phyloP scores from a whole-genome alignment of 306 rosid genomes.

The Dalbergia cochinchinensis region DNA sequence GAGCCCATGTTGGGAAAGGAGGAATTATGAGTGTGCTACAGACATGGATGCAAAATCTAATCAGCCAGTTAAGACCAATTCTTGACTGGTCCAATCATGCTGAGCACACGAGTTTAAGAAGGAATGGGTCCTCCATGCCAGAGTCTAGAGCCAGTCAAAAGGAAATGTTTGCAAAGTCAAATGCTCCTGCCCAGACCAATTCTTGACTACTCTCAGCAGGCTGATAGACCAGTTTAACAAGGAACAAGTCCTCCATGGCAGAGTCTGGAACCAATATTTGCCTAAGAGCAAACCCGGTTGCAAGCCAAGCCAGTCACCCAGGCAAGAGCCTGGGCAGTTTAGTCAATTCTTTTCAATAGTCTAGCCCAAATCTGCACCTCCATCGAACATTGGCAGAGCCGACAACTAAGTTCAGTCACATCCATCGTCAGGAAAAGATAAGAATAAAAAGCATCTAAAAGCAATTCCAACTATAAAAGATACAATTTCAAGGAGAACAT shows the following conservation, averaged over 20 bases:
- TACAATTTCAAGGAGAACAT: constrained; percentile 25
- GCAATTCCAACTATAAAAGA: constrained; percentile 4
- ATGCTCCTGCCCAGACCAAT: not conserved
- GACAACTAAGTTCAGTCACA: constrained; percentile 15
- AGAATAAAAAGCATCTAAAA: not conserved
- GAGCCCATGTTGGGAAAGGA: not conserved
- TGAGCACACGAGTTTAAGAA: not conserved
- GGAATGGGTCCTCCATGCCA: not conserved
- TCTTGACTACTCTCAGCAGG: not conserved
- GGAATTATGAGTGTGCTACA: not conserved
- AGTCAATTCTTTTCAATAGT: not conserved
- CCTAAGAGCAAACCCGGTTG: not conserved
- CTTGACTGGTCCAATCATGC: not conserved
- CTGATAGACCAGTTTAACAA: not conserved
- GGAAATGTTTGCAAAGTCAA: not conserved
- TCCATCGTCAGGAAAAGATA: not conserved
- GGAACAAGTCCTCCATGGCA: not conserved
- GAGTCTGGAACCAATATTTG: not conserved
- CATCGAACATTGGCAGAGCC: not conserved
- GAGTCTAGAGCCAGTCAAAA: not conserved
- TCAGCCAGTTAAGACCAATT: not conserved
- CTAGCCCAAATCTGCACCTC: not conserved
- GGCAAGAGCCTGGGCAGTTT: not conserved
- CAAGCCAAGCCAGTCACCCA: not conserved
- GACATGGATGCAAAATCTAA: not conserved